Conservation (phyloP, 768 basidiomycete species). For the Sistotremastrum niveocremeum region DNA sequence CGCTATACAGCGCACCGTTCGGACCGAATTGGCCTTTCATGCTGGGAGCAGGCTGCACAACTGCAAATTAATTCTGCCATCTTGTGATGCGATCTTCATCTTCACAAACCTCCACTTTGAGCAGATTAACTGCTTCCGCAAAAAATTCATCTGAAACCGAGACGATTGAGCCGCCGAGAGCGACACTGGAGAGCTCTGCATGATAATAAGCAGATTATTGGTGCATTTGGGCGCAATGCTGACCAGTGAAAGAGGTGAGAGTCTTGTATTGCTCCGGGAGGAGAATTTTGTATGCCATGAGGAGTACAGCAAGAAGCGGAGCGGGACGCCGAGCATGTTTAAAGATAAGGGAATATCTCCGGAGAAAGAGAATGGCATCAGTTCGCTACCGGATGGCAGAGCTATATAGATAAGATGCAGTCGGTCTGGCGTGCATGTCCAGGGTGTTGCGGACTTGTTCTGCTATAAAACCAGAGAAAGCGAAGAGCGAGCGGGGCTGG, state of each 20-base stretch:
- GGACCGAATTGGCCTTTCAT: conserved; percentile 96
- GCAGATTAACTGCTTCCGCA: conserved; percentile 68
- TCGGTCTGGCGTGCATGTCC: too few species aligned
- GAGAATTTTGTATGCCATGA: too few species aligned
- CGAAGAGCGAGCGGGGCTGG: too few species aligned
- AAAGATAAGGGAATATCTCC: background rate
- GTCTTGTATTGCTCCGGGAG: too few species aligned
- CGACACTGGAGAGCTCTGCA: conserved; percentile 81
- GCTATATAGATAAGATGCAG: conserved; percentile 12
- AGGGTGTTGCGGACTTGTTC: too few species aligned
- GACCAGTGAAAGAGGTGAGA: too few species aligned
- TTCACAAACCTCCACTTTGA: conserved; percentile 60
- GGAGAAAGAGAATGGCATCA: background rate
- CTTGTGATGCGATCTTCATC: background rate
- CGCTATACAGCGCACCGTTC: conserved; percentile 86
- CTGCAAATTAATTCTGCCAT: background rate
- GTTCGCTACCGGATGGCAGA: background rate
- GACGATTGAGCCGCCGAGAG: conserved; percentile 63
- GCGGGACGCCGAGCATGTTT: background rate
- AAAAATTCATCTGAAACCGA: conserved; percentile 94
- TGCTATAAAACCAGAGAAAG: too few species aligned
- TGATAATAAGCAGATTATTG: background rate
- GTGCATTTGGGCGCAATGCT: too few species aligned
- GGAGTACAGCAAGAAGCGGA: too few species aligned
- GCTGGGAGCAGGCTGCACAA: conserved; percentile 60